Evolutionary conservation across 2,329 filamentous ascomycete genomes (phyloP).

Genomic region (Helotiales sp.): DNA sequence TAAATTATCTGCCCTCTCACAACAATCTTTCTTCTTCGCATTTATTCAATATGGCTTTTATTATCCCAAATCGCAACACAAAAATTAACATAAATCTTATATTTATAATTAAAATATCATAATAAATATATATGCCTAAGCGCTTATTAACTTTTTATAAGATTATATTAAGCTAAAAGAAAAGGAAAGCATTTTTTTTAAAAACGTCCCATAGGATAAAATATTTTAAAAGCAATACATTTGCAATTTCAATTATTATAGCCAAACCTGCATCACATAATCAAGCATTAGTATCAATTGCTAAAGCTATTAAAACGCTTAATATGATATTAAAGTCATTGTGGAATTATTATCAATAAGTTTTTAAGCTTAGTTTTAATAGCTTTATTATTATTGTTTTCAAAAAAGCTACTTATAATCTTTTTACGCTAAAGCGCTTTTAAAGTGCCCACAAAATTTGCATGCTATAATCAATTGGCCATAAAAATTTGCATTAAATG

Average conservation of each 20-base stretch:
- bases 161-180: slow-evolving; percentile 4
- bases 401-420: not conserved
- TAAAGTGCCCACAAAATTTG: not conserved
- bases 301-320: too few species aligned
- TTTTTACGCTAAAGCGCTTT: slow-evolving; percentile 6
- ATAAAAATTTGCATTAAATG: slow-evolving; percentile 11
- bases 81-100: not conserved
- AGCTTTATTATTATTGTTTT: slow-evolving; percentile 7
- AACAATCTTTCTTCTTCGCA: not conserved
- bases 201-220: not conserved
- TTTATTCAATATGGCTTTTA: not conserved
- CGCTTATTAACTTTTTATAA: not conserved
- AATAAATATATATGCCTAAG: not conserved
- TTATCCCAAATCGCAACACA: not conserved
- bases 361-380: too few species aligned
- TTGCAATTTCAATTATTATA: not conserved
- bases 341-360: too few species aligned
- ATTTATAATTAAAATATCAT: not conserved
- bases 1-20: not conserved
- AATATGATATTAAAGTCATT: too few species aligned
- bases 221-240: not conserved
- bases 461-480: slow-evolving; percentile 6
- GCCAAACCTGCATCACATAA: not conserved
- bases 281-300: not conserved
- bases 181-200: not conserved